Evolutionary conservation across 495 filamentous ascomycete genomes (phyloP).

Genomic region (Lophium mytilinum): DNA sequence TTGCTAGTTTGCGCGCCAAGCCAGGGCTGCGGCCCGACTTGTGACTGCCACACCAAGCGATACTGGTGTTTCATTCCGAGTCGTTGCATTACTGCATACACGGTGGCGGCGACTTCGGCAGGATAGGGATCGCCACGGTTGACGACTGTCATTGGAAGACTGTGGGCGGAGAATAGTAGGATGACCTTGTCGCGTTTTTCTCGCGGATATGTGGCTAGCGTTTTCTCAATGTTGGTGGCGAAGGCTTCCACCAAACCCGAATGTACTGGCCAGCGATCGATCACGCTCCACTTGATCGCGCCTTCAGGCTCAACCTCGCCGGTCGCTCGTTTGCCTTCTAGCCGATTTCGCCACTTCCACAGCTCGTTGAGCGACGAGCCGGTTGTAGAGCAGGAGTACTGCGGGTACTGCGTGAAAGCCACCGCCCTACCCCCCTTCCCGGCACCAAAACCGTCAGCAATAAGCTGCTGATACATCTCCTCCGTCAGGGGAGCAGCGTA

Average conservation of each 20-base stretch:
- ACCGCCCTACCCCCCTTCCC: slow-evolving; percentile 85
- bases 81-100: slow-evolving; percentile 89
- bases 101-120: slow-evolving; percentile 93
- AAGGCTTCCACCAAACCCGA: slow-evolving; percentile 85
- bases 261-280: slow-evolving; percentile 94
- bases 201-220: slow-evolving; percentile 71
- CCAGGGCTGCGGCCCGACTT: slow-evolving; percentile 94
- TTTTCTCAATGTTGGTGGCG: slow-evolving; percentile 79
- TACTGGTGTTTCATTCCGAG: slow-evolving; percentile 82
- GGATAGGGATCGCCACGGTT: slow-evolving; percentile 96
- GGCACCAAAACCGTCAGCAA: slow-evolving; percentile 81
- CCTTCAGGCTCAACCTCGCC: slow-evolving; percentile 48
- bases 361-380: slow-evolving; percentile 93
- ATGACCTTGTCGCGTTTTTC: slow-evolving; percentile 72
- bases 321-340: slow-evolving; percentile 65
- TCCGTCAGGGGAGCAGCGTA: slow-evolving; percentile 93
- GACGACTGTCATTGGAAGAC: slow-evolving; percentile 92
- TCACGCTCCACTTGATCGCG: slow-evolving; percentile 89
- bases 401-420: slow-evolving; percentile 97
- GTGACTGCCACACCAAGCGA: slow-evolving; percentile 94
- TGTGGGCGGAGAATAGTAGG: slow-evolving; percentile 90
- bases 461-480: slow-evolving; percentile 72
- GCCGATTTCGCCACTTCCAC: slow-evolving; percentile 87
- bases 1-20: slow-evolving; percentile 86
- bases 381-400: slow-evolving; percentile 98